These are phyloP conservation scores for Coemansia sp. DNA, from an alignment of 192 early-diverging fungal species.

Conservation along the genomic window DNA sequence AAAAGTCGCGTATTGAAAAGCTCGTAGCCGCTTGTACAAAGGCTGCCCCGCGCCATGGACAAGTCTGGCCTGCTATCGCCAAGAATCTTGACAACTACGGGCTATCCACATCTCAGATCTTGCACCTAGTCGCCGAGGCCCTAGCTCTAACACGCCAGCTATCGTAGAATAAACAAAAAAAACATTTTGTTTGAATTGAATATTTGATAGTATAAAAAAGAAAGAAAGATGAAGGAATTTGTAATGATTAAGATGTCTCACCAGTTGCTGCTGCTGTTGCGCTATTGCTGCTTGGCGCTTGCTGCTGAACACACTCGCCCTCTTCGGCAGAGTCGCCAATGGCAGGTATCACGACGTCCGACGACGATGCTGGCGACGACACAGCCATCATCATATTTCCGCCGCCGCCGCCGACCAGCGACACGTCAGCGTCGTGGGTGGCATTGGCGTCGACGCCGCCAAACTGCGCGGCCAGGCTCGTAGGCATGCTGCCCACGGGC, in stretches of 20 bases:
- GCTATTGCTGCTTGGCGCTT: conserved; percentile 8
- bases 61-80: conserved; percentile 78
- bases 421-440: conserved; percentile 31
- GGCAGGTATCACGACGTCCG: not conserved
- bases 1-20: conserved; percentile 12
- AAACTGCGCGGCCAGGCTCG: conserved; percentile 24
- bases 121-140: conserved; percentile 24
- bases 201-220: not conserved
- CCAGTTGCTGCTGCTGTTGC: conserved; percentile 6
- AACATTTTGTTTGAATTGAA: not conserved
- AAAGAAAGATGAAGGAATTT: not conserved
- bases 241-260: not conserved
- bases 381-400: conserved; percentile 15
- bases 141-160: conserved; percentile 26
- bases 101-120: conserved; percentile 14
- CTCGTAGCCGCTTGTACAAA: conserved; percentile 70
- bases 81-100: conserved; percentile 64
- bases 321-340: conserved; percentile 3
- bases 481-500: conserved; percentile 48
- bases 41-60: conserved; percentile 92
- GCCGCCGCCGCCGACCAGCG: conserved; percentile 18
- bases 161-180: not conserved
- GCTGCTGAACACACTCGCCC: conserved; percentile 14
- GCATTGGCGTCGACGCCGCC: not conserved
- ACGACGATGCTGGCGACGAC: conserved; percentile 27